phyloP scores from a whole-genome alignment of 495 filamentous ascomycete genomes.

The Glutinoglossum americanum region DNA sequence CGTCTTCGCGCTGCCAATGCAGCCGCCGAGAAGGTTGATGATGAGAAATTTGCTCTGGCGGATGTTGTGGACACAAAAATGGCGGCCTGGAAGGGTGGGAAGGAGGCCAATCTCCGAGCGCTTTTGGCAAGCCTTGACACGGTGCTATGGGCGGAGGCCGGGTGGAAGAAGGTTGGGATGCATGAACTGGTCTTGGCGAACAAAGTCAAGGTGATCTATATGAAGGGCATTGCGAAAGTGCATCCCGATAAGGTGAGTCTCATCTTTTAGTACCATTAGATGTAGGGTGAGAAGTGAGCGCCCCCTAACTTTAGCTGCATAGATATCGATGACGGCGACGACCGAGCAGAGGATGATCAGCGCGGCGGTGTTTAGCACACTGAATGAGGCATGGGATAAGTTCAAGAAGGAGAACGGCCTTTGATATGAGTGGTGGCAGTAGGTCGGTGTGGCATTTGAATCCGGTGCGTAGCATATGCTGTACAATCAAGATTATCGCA shows the following conservation, averaged over 20 bases:
- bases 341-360: slow-evolving; percentile 91
- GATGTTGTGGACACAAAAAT: slow-evolving; percentile 67
- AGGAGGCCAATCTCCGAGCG: slow-evolving; percentile 80
- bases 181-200: slow-evolving; percentile 71
- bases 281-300: not conserved
- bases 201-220: slow-evolving; percentile 91
- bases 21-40: slow-evolving; percentile 61
- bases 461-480: too few relatives aligned
- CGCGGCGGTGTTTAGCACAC: slow-evolving; percentile 66
- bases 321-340: slow-evolving; percentile 76
- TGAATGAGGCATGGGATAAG: slow-evolving; percentile 98
- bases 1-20: slow-evolving; percentile 62
- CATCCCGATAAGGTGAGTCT: slow-evolving; percentile 88
- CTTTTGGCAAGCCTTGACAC: slow-evolving; percentile 70
- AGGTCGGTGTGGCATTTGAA: too few relatives aligned
- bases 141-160: slow-evolving; percentile 76
- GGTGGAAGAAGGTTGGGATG: slow-evolving; percentile 94
- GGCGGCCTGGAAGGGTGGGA: slow-evolving; percentile 61
- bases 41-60: slow-evolving; percentile 75
- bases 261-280: too few relatives aligned
- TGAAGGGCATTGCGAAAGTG: slow-evolving; percentile 97
- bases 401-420: slow-evolving; percentile 81
- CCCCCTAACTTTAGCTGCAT: slow-evolving; percentile 8
- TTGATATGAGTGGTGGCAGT: slow-evolving; percentile 12
- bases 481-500: too few relatives aligned